Evolutionary conservation across 345 rosid species (phyloP), one percentile per base, ranked within the genome.

Genomic region (Laguncularia racemosa): DNA sequence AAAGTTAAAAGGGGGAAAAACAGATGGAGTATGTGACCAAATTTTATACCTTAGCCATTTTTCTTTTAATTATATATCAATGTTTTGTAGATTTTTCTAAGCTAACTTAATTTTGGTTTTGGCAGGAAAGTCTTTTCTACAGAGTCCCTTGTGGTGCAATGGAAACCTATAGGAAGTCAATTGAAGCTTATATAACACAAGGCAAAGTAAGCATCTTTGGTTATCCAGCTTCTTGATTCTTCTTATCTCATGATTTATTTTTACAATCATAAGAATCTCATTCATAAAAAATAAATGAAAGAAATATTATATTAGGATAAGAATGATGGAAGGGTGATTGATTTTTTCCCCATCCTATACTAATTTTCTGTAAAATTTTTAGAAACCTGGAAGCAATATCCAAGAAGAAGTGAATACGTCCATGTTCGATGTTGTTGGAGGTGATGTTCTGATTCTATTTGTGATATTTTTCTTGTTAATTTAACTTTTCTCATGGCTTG

Each of bases 91-190:
- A 26, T 13, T 49, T 28, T 57, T 68, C 49, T 28, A 55, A 43
- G 20, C 63, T 54, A 57, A 55, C 62, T 74, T 44, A 59, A 6
- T 47, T 61, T 68, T 61, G 33, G 66, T 56, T 28, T 52, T 62
- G 72, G 67, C 96, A 95, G 99, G 93, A 88, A 75, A 88, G 89
- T 77, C 84, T 95, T 58, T 95, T 90, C 72, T 88, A 90, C 72
- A 87, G 88, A 12, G 78, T 95, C 67, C 90, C 99, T 44, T 74
- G 78, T 11, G 88, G 95, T 62, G 95, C 99, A 58, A 83, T 81
- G 82, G 90, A 73, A 67, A 63, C 76, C 52, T 95, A 95, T 72
- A 73, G 88, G 67, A 77, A 66, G 54, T 90, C 91, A 61, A 86
- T 95, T 69, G 96, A 84, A 76, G 81, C 85, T 68, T 84, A 82